These are phyloP conservation scores for Brasilioporus rufonigricans DNA, from an alignment of 768 basidiomycete genomes.

Conservation along the genomic window DNA sequence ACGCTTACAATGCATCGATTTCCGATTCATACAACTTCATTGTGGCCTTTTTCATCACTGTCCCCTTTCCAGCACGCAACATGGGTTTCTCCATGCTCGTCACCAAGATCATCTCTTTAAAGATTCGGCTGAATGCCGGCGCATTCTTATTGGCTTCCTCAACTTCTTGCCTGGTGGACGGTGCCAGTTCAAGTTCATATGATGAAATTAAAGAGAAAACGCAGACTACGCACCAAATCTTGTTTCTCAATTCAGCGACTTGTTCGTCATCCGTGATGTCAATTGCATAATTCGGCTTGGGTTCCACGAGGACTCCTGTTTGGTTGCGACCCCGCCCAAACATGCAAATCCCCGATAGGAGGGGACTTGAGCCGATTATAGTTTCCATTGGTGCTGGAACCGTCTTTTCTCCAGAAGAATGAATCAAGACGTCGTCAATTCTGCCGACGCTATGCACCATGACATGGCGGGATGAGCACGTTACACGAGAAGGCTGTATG, in stretches of 20 bases:
- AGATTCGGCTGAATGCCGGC: constrained; percentile 43
- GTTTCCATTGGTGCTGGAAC: constrained; percentile 22
- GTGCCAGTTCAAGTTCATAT: not conserved
- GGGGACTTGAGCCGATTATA: not conserved
- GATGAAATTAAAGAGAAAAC: not conserved
- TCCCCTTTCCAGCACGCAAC: constrained; percentile 46
- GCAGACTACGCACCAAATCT: constrained; percentile 22
- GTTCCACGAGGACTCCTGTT: constrained; percentile 33
- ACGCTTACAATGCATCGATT: constrained; percentile 42
- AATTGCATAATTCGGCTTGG: constrained; percentile 31
- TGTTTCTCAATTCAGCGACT: constrained; percentile 33
- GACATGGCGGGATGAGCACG: not conserved
- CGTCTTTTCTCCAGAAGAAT: constrained; percentile 27
- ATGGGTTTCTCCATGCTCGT: constrained; percentile 42
- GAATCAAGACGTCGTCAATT: not conserved
- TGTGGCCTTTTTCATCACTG: constrained; percentile 41
- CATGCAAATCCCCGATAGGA: not conserved
- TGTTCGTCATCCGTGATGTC: constrained; percentile 29
- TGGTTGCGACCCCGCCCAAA: not conserved
- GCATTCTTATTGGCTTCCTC: constrained; percentile 42
- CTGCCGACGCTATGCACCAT: not conserved
- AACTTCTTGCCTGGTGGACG: constrained; percentile 31
- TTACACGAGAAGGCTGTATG: not conserved
- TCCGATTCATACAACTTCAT: constrained; percentile 42
- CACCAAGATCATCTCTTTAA: constrained; percentile 52